Conservation (phyloP, 176 grass and related monocot genomes). For the Cymbopogon citratus region DNA sequence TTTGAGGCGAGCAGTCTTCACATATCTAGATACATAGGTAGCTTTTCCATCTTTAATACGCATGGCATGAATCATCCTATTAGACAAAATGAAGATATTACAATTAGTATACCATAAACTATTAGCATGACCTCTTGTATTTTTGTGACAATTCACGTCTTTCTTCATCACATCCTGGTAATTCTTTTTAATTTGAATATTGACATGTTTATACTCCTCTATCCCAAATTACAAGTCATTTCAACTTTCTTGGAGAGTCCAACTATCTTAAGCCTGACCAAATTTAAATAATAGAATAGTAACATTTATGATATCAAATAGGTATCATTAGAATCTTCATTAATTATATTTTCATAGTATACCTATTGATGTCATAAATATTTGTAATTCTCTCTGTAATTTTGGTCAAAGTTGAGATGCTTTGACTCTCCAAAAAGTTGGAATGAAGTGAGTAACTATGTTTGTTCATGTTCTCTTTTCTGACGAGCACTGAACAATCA, state of each 20-base stretch:
- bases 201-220: background rate
- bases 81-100: conserved; percentile 11
- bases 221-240: too few species aligned
- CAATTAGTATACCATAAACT: background rate
- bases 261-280: too few species aligned
- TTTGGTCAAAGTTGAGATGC: too few species aligned
- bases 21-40: conserved; percentile 90
- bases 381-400: too few species aligned
- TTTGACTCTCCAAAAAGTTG: too few species aligned
- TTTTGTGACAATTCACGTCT: background rate
- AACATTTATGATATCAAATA: too few species aligned
- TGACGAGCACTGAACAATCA: background rate
- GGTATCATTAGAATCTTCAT: too few species aligned
- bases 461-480: background rate
- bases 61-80: conserved; percentile 96
- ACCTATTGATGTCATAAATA: too few species aligned
- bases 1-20: conserved; percentile 82
- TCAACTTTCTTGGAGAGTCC: too few species aligned
- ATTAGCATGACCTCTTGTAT: background rate
- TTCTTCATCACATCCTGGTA: background rate
- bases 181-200: background rate
- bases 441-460: too few species aligned
- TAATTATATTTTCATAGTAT: too few species aligned
- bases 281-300: too few species aligned
- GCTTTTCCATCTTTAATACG: conserved; percentile 93